These are phyloP conservation scores for Acorus gramineus DNA, from an alignment of 106 monocot species.

Conservation along the genomic window DNA sequence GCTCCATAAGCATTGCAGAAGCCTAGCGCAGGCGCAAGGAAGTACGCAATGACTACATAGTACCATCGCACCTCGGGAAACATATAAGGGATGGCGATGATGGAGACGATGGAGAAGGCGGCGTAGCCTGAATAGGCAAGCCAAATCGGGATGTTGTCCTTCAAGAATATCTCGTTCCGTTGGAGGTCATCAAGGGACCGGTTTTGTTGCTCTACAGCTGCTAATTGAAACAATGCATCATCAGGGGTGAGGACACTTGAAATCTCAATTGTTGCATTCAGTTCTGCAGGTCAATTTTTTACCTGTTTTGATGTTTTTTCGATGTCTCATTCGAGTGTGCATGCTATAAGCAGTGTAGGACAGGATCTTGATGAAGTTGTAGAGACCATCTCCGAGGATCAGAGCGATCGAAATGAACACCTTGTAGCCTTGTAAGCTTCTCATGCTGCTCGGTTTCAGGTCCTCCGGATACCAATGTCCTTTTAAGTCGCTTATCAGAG, in stretches of 20 bases:
- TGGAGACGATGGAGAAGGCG: background rate
- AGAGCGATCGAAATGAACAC: slow-evolving; percentile 20
- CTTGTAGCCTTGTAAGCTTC: slow-evolving; percentile 18
- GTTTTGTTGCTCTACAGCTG: too few species aligned
- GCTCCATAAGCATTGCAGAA: slow-evolving; percentile 35
- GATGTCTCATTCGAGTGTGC: background rate
- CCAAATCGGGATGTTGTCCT: slow-evolving; percentile 13
- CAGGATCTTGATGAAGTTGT: slow-evolving; percentile 16
- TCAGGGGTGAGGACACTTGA: too few species aligned
- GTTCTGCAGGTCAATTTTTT: too few species aligned
- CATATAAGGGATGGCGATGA: slow-evolving; percentile 4
- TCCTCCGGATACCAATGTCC: slow-evolving; percentile 9
- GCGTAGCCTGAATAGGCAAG: slow-evolving; percentile 9
- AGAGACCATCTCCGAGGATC: slow-evolving; percentile 25
- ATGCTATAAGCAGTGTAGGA: too few species aligned
- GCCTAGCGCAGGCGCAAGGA: slow-evolving; percentile 12
- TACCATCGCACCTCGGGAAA: slow-evolving; percentile 11
- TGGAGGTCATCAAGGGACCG: background rate
- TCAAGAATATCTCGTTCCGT: slow-evolving; percentile 7
- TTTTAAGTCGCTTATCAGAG: slow-evolving; percentile 1
- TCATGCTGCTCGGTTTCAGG: background rate
- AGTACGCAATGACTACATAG: slow-evolving; percentile 10
- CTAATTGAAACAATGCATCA: too few species aligned
- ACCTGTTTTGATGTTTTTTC: too few species aligned
- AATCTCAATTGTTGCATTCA: too few species aligned